phyloP scores from a whole-genome alignment of 163 green algal genomes.

The Picocystis sp. region DNA sequence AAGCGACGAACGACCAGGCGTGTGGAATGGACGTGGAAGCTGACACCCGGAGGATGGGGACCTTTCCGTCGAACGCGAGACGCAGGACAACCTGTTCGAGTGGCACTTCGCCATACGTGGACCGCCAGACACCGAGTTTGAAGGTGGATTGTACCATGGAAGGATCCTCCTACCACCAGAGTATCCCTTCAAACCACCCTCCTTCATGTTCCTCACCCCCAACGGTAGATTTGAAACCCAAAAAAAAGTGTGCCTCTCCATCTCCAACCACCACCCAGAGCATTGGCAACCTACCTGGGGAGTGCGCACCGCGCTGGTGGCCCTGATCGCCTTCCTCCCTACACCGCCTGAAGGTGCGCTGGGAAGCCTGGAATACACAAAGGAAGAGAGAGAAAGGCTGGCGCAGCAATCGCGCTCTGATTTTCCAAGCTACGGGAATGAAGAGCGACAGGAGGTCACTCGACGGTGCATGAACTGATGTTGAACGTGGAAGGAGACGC shows the following conservation, averaged over 20 bases:
- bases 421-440: constrained; percentile 45
- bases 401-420: constrained; percentile 35
- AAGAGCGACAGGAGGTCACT: constrained; percentile 51
- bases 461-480: constrained; percentile 55
- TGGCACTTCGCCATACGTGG: constrained; percentile 91
- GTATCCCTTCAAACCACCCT: constrained; percentile 97
- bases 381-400: constrained; percentile 51
- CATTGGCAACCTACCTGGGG: constrained; percentile 96
- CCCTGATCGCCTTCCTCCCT: constrained; percentile 91
- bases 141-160: constrained; percentile 93
- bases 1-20: not conserved
- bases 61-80: not conserved
- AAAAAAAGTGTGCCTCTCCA: constrained; percentile 80
- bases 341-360: constrained; percentile 55
- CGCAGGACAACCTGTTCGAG: constrained; percentile 93
- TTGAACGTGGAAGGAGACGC: constrained; percentile 20
- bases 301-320: constrained; percentile 80
- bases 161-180: constrained; percentile 88
- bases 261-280: constrained; percentile 88
- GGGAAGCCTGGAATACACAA: constrained; percentile 48
- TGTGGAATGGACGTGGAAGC: not conserved
- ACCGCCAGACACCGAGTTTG: constrained; percentile 76
- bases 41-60: not conserved
- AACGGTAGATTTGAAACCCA: constrained; percentile 72
- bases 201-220: constrained; percentile 90